phyloP scores from a whole-genome alignment of 306 rosid genomes.

The Nissolia schottii region DNA sequence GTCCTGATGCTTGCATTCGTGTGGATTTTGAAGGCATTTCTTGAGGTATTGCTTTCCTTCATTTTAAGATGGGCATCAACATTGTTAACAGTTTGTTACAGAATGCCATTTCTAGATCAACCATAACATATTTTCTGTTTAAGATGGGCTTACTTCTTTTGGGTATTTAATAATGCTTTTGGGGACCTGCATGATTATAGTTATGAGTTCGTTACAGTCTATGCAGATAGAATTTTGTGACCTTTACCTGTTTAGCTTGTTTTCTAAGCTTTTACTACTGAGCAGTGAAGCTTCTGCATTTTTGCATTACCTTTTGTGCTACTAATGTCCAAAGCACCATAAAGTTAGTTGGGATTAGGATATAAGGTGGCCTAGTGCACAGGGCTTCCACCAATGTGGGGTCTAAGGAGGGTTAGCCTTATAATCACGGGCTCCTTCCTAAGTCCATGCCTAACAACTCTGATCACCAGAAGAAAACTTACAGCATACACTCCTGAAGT shows the following conservation, averaged over 20 bases:
- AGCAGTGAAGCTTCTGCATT: not conserved
- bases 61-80: not conserved
- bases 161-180: not conserved
- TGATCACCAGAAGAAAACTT: not conserved
- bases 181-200: not conserved
- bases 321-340: not conserved
- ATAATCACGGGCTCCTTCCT: not conserved
- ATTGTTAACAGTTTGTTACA: not conserved
- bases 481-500: not conserved
- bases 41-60: conserved; percentile 46
- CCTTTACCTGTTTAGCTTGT: not conserved
- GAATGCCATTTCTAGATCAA: not conserved
- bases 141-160: not conserved
- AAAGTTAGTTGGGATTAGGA: not conserved
- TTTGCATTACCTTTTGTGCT: not conserved
- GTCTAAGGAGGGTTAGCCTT: not conserved
- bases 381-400: not conserved
- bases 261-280: not conserved
- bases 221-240: not conserved
- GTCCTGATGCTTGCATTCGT: conserved; percentile 56
- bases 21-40: conserved; percentile 76
- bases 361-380: not conserved
- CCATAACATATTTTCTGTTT: not conserved
- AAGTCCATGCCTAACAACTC: not conserved
- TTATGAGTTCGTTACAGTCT: not conserved